A percentile compares a stretch with the other conserved stretches of the same genome.
Conservation (phyloP, 352 stramenopile species). For the Phytopythium kandeliae region DNA sequence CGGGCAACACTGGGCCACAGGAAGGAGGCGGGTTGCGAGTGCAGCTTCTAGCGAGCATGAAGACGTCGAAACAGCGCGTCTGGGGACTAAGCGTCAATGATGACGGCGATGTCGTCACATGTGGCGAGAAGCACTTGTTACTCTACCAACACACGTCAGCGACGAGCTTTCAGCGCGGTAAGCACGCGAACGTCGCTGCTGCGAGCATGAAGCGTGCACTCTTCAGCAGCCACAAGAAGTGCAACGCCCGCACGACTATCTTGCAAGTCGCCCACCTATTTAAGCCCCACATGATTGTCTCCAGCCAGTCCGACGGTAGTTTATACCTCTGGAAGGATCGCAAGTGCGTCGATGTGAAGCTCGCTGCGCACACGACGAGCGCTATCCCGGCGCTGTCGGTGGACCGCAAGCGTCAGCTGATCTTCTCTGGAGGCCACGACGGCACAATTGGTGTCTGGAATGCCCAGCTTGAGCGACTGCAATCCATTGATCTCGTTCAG, state of each 20-base stretch:
- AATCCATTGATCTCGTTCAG: constrained; percentile 31
- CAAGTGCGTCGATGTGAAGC: constrained; percentile 43
- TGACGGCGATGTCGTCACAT: constrained; percentile 46
- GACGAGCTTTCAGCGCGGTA: constrained; percentile 8
- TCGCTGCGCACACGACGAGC: constrained; percentile 25
- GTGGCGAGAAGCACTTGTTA: constrained; percentile 58
- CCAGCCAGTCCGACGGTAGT: constrained; percentile 59
- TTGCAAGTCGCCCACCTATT: constrained; percentile 29
- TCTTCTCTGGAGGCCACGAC: constrained; percentile 62
- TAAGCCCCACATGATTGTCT: constrained; percentile 44
- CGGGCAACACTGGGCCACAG: constrained; percentile 11
- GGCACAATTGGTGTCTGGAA: constrained; percentile 57
- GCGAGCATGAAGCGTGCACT: constrained; percentile 59
- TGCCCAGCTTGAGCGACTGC: constrained; percentile 35
- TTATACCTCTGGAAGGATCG: constrained; percentile 75
- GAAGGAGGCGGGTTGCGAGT: constrained; percentile 14
- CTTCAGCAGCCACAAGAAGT: constrained; percentile 42
- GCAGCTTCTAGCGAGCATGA: constrained; percentile 48
- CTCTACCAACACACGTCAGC: constrained; percentile 40
- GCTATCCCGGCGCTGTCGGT: constrained; percentile 44
- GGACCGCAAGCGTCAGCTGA: constrained; percentile 36
- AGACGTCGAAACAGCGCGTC: constrained; percentile 62
- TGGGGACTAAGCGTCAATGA: constrained; percentile 56
- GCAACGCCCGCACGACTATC: constrained; percentile 30
- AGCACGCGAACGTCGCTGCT: constrained; percentile 4